Conservation (phyloP, 2,329 filamentous ascomycete genomes). For the Triangularia verruculosa region DNA sequence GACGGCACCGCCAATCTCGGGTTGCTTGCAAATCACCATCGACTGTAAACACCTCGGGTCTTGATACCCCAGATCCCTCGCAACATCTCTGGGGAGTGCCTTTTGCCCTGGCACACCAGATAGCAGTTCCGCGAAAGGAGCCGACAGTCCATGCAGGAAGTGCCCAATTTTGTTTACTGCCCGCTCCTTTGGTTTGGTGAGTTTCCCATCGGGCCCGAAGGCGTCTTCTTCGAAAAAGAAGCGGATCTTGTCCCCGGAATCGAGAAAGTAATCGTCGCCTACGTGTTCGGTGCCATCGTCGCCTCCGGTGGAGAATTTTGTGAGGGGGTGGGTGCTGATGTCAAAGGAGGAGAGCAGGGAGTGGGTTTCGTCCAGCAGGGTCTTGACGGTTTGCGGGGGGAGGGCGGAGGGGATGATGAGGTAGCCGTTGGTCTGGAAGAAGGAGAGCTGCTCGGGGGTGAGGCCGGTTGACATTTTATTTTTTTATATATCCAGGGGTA, state of each 20-base stretch:
- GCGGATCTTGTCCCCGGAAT: constrained; percentile 83
- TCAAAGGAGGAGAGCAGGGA: constrained; percentile 71
- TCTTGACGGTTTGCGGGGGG: constrained; percentile 58
- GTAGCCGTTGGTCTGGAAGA: constrained; percentile 83
- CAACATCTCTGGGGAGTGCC: constrained; percentile 57
- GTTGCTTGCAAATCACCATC: constrained; percentile 99
- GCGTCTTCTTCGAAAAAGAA: constrained; percentile 99
- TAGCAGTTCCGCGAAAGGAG: constrained; percentile 60
- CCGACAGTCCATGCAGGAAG: constrained; percentile 66
- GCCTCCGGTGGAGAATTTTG: constrained; percentile 85
- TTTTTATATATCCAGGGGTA: too few species aligned
- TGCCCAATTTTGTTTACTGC: constrained; percentile 92
- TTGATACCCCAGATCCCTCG: constrained; percentile 66
- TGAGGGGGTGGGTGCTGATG: constrained; percentile 84
- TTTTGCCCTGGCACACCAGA: constrained; percentile 34
- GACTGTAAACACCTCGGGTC: constrained; percentile 82
- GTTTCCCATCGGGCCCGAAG: constrained; percentile 61
- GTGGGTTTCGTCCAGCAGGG: constrained; percentile 72
- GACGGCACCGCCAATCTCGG: constrained; percentile 89
- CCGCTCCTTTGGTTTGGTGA: constrained; percentile 74
- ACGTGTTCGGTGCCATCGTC: constrained; percentile 67
- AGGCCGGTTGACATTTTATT: constrained; percentile 48
- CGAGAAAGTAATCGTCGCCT: constrained; percentile 91
- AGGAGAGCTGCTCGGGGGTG: constrained; percentile 64
- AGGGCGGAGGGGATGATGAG: constrained; percentile 81